These are phyloP conservation scores for Blastobotrys proliferans DNA, from an alignment of 1,139 yeast genomes.

Conservation along the genomic window DNA sequence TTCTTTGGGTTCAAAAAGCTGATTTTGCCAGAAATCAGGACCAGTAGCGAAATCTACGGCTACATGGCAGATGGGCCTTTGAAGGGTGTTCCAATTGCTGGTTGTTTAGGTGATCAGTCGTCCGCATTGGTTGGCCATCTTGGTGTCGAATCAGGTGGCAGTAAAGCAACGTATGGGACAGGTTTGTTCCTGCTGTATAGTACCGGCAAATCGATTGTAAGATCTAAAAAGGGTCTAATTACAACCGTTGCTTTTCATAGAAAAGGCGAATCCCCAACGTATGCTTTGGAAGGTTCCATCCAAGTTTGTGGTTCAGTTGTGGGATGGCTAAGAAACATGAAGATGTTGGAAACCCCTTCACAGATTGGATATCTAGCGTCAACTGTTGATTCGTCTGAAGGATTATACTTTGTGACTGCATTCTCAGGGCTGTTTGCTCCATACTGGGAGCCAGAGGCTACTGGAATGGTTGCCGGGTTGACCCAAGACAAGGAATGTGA, in stretches of 20 bases:
- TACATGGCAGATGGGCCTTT: conserved; percentile 36
- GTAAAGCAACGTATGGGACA: conserved; percentile 97
- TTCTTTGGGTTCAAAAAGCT: conserved; percentile 74
- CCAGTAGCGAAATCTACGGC: conserved; percentile 80
- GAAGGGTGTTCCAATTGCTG: conserved; percentile 69
- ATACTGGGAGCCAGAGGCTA: conserved; percentile 90
- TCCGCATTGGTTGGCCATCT: conserved; percentile 92
- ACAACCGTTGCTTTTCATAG: conserved; percentile 91
- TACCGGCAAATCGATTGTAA: conserved; percentile 58
- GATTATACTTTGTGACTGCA: conserved; percentile 93
- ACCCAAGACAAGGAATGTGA: conserved; percentile 84
- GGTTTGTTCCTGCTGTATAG: conserved; percentile 90
- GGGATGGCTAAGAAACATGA: conserved; percentile 90
- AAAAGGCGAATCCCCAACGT: conserved; percentile 53
- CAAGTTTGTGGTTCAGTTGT: conserved; percentile 96
- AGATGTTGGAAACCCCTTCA: conserved; percentile 72
- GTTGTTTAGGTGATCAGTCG: conserved; percentile 92
- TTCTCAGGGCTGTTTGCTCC: conserved; percentile 94
- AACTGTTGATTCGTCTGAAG: conserved; percentile 77
- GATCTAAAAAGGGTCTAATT: conserved; percentile 74
- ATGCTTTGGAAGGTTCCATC: conserved; percentile 90
- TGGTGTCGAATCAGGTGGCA: conserved; percentile 79
- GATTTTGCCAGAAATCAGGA: conserved; percentile 71
- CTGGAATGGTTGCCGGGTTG: conserved; percentile 90
- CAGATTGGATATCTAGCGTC: conserved; percentile 91